A percentile compares a stretch with the other conserved stretches of the same genome.
Evolutionary conservation across 2,329 filamentous ascomycete species (phyloP).

Genomic region (Byssoonygena ceratinophila): DNA sequence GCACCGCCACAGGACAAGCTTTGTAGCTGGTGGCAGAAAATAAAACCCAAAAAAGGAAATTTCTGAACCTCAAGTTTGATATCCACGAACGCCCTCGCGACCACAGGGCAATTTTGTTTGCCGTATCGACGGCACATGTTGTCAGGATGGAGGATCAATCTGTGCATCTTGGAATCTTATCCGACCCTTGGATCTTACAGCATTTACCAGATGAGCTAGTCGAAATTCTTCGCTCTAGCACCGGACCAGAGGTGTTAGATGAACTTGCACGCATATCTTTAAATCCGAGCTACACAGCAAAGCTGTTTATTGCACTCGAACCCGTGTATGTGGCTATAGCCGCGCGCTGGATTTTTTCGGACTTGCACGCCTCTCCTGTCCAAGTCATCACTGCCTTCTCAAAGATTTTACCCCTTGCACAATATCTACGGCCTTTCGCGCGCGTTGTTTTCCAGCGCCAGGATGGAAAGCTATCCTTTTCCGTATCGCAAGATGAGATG

Average conservation of each 20-base stretch:
- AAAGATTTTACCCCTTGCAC: conserved; percentile 68
- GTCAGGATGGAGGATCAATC: conserved; percentile 31
- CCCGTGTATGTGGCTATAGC: conserved; percentile 69
- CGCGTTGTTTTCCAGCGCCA: conserved; percentile 38
- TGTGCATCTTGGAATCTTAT: conserved; percentile 43
- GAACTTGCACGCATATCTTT: conserved; percentile 60
- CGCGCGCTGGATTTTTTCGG: conserved; percentile 57
- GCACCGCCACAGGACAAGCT: conserved; percentile 10
- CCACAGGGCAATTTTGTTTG: background rate
- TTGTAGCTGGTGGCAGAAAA: conserved; percentile 12
- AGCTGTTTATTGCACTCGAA: conserved; percentile 63
- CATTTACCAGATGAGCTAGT: conserved; percentile 61
- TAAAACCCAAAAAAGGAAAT: conserved; percentile 12
- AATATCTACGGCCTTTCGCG: conserved; percentile 65
- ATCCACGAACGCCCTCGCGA: background rate
- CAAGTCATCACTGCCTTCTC: conserved; percentile 61
- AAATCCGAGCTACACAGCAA: conserved; percentile 43
- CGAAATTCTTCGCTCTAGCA: conserved; percentile 52
- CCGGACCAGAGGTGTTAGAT: conserved; percentile 52
- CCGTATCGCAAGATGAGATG: conserved; percentile 24
- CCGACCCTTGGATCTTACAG: conserved; percentile 42
- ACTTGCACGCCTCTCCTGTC: conserved; percentile 27
- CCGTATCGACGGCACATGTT: conserved; percentile 6
- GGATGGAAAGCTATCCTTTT: conserved; percentile 27
- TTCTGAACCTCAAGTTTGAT: conserved; percentile 6